Evolutionary conservation across 2,329 filamentous ascomycete genomes (phyloP), one percentile per base, ranked within the genome.

Genomic region (Macrophomina tecta): DNA sequence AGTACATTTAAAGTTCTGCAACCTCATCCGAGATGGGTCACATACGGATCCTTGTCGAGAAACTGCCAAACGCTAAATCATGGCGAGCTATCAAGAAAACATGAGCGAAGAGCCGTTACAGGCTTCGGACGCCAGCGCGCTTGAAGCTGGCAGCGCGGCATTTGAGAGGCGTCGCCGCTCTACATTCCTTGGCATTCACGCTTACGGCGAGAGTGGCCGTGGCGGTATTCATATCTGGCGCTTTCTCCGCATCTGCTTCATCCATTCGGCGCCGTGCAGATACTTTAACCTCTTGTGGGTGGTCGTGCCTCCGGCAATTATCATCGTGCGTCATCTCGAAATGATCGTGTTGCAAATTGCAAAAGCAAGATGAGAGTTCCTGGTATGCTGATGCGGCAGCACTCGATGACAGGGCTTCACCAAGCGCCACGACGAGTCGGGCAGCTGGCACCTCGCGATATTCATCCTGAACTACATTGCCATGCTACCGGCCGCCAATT

Each of bases 401-500:
- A 18, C 82, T 82, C 0, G 81, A 89, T 18, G 79, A 84, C 23
- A 58, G 55, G 55, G 55, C 38, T 58, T 58, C 38, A 23, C 7
- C 23, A 58, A 58, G 55, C 55, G 55, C 4, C 55, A 58, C 8
- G 55, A 58, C 38, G 55, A 58, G 12, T 32, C 38, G 12, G 55
- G 55, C 14, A 45, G 55, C 55, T 58, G 55, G 68, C 83, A 91
- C 71, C 79, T 91, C 1, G 84, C 86, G 76, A 86, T 89, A 64
- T 93, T 93, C 78, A 82, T 86, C 58, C 83, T 91, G 67, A 89
- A 89, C 55, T 93, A 93, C 74, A 85, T 93, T 68, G 90, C 90
- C 70, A 93, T 93, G 89, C 82, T 93, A 1, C 91, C 91, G 0
- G 88, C 89, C 53, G 91, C 91, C 65, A 93, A 93, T 73, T 77